Base-by-base conservation (phyloP, 2,329 filamentous ascomycete genomes). In the Cordyceps militaris region DNA sequence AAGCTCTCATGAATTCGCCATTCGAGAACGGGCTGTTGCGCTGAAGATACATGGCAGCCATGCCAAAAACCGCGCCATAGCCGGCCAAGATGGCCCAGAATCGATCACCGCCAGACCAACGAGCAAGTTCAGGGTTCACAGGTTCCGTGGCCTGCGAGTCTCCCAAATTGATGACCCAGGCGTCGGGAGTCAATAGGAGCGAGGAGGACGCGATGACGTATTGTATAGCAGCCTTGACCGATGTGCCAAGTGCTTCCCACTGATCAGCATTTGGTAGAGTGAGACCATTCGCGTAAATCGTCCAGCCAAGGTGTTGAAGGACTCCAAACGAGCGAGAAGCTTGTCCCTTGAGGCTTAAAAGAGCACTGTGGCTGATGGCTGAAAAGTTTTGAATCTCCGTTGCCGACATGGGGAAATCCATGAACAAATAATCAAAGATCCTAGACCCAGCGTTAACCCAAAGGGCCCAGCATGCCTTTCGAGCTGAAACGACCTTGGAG, bases 31-130 rank as follows among this genome's bases (percentile, higher is more conserved):
- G 83, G 6, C 81, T 81, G 26, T 87, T 87, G 59, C 87, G 79
- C 58, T 84, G 86, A 30, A 97, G 79, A 69, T 97, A 99, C 1
- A 93, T 74, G 24, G 88, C 85, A 3, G 91, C 90, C 32, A 88
- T 70, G 46, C 89, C 66, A 11, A 87, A 89, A 40, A 96, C 79
- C 48, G 91, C 86, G 0, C 85, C 67, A 68, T 99, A 99, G 13
- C 94, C 94, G 49, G 87, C 79, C 2, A 91, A 65, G 40, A 96
- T 89, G 14, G 93, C 91, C 74, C 79, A 83, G 58, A 82, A 79
- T 30, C 84, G 76, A 69, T 89, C 87, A 16, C 79, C 76, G 28
- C 79, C 77, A 59, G 81, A 79, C 89, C 89, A 93, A 55, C 83
- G 79, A 1, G 85, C 84, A 54, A 91, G 72, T 26, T 76, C 78